These are phyloP conservation scores for Aspergillus uvarum DNA, from an alignment of 2,329 filamentous ascomycete species.

Conservation along the genomic window DNA sequence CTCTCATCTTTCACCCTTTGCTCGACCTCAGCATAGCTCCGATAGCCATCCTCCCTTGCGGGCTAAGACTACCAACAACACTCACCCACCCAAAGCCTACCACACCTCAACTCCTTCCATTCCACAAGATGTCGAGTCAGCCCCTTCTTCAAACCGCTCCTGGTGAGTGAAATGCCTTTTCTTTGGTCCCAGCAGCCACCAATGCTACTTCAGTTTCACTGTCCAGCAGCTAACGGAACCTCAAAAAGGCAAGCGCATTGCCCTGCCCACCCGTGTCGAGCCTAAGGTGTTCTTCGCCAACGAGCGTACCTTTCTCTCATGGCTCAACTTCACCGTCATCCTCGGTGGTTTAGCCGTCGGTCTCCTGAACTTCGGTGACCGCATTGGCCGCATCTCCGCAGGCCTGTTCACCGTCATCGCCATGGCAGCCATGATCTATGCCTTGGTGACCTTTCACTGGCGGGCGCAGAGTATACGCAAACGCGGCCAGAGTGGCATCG, in stretches of 20 bases:
- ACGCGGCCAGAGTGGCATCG: constrained; percentile 91
- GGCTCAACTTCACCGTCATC: constrained; percentile 99
- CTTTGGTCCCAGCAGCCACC: neutral
- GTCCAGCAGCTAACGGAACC: neutral
- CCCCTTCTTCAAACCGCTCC: constrained; percentile 92
- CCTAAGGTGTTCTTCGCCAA: constrained; percentile 99
- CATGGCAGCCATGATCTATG: constrained; percentile 94
- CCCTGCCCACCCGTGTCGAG: constrained; percentile 94
- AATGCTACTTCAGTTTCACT: neutral
- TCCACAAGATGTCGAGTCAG: constrained; percentile 77
- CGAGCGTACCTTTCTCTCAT: constrained; percentile 97
- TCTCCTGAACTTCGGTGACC: constrained; percentile 97
- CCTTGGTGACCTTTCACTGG: constrained; percentile 95
- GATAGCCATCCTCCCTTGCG: neutral
- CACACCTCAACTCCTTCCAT: neutral
- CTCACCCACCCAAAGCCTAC: neutral
- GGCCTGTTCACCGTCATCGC: constrained; percentile 92
- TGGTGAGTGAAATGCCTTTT: constrained; percentile 59
- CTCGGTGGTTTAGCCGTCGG: constrained; percentile 94
- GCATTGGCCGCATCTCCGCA: constrained; percentile 87
- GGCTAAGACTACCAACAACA: neutral
- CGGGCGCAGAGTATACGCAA: constrained; percentile 87
- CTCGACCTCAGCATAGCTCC: neutral
- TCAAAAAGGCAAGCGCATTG: constrained; percentile 91
- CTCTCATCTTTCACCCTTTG: neutral